phyloP scores from a whole-genome alignment of 78 protist genomes.

The Dictyostelium brefeldianum region DNA sequence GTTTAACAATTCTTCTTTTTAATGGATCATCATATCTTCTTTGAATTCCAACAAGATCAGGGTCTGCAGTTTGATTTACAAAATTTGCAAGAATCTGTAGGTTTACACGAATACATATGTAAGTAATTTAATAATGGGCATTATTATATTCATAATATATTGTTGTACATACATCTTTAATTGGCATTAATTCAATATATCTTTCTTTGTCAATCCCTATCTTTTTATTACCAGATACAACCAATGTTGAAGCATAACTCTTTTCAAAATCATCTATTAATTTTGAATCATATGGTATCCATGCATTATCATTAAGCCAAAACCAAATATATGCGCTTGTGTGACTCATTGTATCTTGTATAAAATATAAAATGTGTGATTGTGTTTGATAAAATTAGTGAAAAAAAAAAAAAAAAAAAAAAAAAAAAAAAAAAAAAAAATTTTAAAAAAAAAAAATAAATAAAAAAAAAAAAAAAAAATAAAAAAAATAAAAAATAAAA shows the following conservation, averaged over 20 bases:
- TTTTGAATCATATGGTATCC: slow-evolving; percentile 23
- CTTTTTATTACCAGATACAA: neutral
- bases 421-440: too few relatives aligned
- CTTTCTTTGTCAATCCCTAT: slow-evolving; percentile 46
- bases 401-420: too few relatives aligned
- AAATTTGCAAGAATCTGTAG: slow-evolving; percentile 54
- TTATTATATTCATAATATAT: neutral
- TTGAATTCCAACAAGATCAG: slow-evolving; percentile 57
- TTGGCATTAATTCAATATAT: slow-evolving; percentile 22
- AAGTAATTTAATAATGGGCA: neutral
- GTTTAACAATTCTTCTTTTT: slow-evolving; percentile 55
- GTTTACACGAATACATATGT: neutral
- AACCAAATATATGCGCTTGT: slow-evolving; percentile 25
- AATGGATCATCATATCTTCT: slow-evolving; percentile 67
- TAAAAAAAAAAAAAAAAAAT: too few relatives aligned
- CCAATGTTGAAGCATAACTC: neutral
- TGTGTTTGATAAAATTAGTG: too few relatives aligned
- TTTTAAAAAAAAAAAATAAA: too few relatives aligned
- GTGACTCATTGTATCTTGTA: neutral
- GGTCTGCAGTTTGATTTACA: neutral
- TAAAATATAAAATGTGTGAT: too few relatives aligned
- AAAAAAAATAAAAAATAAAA: too few relatives aligned
- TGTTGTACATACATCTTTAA: neutral
- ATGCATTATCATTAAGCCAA: slow-evolving; percentile 33
- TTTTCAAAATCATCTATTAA: slow-evolving; percentile 26